A percentile compares a stretch with the other conserved stretches of the same genome.
Conservation (phyloP, 106 monocot species). For the Vanilla planifolia region DNA sequence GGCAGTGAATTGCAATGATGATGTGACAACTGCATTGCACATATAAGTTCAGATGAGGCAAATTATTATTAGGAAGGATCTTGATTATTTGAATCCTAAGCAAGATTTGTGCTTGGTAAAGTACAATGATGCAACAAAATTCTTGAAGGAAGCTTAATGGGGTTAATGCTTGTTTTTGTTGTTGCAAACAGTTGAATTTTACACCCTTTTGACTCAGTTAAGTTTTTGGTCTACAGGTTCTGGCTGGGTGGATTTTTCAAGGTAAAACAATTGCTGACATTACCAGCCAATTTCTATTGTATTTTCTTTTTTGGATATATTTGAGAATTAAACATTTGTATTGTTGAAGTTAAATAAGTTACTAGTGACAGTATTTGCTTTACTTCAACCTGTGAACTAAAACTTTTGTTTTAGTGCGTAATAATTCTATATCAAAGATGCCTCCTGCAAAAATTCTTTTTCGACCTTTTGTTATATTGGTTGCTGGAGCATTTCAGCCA, state of each 20-base stretch:
- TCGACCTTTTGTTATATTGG: background rate
- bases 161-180: too few species aligned
- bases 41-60: too few species aligned
- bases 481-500: background rate
- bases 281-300: background rate
- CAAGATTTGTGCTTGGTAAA: too few species aligned
- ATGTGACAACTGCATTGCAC: too few species aligned
- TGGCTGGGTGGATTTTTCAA: slow-evolving; percentile 97
- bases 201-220: background rate
- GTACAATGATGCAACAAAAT: too few species aligned
- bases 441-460: background rate
- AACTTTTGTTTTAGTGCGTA: too few species aligned
- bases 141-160: too few species aligned
- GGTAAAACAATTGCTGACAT: slow-evolving; percentile 30
- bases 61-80: too few species aligned
- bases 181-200: background rate
- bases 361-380: background rate
- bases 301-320: background rate
- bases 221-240: slow-evolving; percentile 59
- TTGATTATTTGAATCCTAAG: too few species aligned
- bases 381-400: too few species aligned
- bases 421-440: too few species aligned
- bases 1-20: too few species aligned
- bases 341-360: background rate
- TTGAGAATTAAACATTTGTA: background rate